Conservation (phyloP, 345 rosid species). For the Turnera subulata region DNA sequence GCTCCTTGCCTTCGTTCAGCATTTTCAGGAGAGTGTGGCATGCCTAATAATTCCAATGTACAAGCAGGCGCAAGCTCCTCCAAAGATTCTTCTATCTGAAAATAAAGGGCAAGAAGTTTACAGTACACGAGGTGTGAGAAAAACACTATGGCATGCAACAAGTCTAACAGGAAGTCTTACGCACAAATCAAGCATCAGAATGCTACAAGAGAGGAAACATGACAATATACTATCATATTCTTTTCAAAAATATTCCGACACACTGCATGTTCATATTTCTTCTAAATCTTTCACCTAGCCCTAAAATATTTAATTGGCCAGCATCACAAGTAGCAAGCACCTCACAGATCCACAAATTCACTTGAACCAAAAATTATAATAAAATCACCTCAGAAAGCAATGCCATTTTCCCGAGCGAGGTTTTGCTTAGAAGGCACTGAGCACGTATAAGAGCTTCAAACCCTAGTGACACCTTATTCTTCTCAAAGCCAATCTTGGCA, state of each 20-base stretch:
- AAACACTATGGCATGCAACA: too few relatives aligned
- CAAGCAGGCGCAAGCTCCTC: conserved; percentile 99
- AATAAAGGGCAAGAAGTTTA: conserved; percentile 3
- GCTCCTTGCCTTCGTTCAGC: conserved; percentile 84
- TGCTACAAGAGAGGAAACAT: too few relatives aligned
- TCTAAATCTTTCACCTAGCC: background rate
- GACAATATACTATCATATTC: too few relatives aligned
- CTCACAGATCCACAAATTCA: background rate
- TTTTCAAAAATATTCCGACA: too few relatives aligned
- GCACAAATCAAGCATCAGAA: too few relatives aligned
- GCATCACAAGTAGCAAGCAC: background rate
- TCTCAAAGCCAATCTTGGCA: conserved; percentile 80
- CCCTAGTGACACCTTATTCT: conserved; percentile 80
- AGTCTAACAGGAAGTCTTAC: too few relatives aligned
- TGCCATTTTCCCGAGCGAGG: conserved; percentile 67
- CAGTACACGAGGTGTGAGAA: background rate
- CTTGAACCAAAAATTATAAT: background rate
- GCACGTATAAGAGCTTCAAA: conserved; percentile 99
- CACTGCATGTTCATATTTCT: background rate
- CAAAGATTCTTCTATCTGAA: conserved; percentile 88
- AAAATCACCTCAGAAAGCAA: conserved; percentile 67
- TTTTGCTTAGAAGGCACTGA: conserved; percentile 74
- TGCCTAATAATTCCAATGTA: conserved; percentile 88
- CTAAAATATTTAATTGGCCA: background rate
- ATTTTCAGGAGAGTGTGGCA: conserved; percentile 71